These are phyloP conservation scores for Hygrocybe coccinea DNA, from an alignment of 768 basidiomycete species.

Conservation along the genomic window DNA sequence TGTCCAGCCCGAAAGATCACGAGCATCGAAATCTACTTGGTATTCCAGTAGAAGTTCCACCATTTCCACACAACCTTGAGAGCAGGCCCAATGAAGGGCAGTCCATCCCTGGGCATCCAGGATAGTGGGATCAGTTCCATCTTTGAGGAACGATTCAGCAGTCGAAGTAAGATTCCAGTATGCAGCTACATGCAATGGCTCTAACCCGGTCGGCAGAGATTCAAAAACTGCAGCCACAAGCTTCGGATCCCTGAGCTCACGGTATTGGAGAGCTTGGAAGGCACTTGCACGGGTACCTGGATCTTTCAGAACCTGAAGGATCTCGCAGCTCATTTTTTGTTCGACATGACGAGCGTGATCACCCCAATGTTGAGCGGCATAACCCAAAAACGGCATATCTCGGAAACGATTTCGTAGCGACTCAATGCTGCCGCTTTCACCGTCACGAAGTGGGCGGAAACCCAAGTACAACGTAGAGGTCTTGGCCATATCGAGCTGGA, in stretches of 20 bases:
- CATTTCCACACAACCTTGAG: conserved; percentile 4
- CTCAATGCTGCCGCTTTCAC: conserved; percentile 4
- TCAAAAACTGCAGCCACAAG: conserved; percentile 11
- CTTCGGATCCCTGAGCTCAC: conserved; percentile 2
- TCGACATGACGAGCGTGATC: conserved; percentile 9
- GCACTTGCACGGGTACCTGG: conserved; percentile 4
- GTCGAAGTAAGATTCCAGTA: conserved; percentile 11
- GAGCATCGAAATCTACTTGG: conserved; percentile 7
- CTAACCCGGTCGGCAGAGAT: conserved; percentile 7
- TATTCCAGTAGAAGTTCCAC: conserved; percentile 8
- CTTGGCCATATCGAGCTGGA: conserved; percentile 10
- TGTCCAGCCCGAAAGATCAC: conserved; percentile 10
- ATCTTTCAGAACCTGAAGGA: conserved; percentile 4
- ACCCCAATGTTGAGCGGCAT: conserved; percentile 11
- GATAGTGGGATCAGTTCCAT: neutral
- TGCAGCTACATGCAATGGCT: conserved; percentile 8
- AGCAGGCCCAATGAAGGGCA: conserved; percentile 14
- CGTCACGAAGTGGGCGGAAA: conserved; percentile 5
- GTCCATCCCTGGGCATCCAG: conserved; percentile 10
- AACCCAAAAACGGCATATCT: conserved; percentile 9
- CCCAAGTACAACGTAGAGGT: conserved; percentile 10
- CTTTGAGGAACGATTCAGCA: conserved; percentile 7
- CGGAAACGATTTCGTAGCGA: conserved; percentile 4
- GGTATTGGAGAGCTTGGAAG: conserved; percentile 12
- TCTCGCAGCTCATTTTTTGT: neutral